Conservation (phyloP, 148 eudicot genomes). For the Camellia granthamiana region DNA sequence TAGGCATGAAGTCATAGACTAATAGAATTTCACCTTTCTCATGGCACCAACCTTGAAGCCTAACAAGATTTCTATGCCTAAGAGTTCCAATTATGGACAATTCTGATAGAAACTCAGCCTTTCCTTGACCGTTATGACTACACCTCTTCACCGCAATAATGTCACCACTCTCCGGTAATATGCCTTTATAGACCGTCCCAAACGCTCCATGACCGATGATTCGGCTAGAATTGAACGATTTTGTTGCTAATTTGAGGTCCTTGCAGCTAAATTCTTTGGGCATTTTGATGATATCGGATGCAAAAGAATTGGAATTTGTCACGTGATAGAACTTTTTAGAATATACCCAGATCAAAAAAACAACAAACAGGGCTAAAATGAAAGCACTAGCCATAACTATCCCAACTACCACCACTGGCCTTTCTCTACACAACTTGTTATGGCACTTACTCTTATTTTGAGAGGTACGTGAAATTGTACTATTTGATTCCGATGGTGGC, state of each 20-base stretch:
- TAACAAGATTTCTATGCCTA: constrained; percentile 80
- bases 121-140: constrained; percentile 72
- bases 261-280: constrained; percentile 82
- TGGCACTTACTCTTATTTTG: constrained; percentile 30
- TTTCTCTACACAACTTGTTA: constrained; percentile 38
- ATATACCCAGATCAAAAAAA: constrained; percentile 57
- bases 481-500: constrained; percentile 35
- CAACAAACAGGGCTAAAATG: constrained; percentile 48
- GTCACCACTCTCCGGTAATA: constrained; percentile 52
- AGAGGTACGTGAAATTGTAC: constrained; percentile 2
- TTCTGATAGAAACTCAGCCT: constrained; percentile 71
- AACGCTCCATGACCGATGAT: constrained; percentile 88
- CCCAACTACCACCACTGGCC: constrained; percentile 68
- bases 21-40: constrained; percentile 77
- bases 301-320: constrained; percentile 32
- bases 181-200: constrained; percentile 77
- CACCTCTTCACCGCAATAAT: constrained; percentile 78
- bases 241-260: constrained; percentile 71
- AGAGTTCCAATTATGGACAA: constrained; percentile 80
- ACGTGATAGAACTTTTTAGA: constrained; percentile 44
- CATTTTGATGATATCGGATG: constrained; percentile 57
- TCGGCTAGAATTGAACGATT: constrained; percentile 46
- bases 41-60: constrained; percentile 91
- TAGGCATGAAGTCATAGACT: constrained; percentile 77
- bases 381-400: constrained; percentile 85